These are phyloP conservation scores for Globisporangium paroecandrum DNA, from an alignment of 352 stramenopile genomes.

Conservation along the genomic window DNA sequence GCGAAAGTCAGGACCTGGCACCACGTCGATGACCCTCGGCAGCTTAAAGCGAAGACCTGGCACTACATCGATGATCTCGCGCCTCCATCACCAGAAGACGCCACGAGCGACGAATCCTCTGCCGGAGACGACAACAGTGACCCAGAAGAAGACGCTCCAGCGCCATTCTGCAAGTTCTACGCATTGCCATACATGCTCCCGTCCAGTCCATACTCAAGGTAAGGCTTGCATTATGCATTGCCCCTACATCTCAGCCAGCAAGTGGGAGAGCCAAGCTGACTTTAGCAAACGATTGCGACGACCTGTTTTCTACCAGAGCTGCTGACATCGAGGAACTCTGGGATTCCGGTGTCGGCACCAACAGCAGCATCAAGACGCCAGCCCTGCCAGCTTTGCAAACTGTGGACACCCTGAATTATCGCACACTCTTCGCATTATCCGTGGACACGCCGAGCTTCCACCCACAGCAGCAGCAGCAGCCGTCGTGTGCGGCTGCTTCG, in stretches of 20 bases:
- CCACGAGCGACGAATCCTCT: constrained; percentile 13
- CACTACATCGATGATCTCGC: background rate
- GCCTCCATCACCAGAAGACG: background rate
- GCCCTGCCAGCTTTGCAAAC: background rate
- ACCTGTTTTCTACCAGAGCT: background rate
- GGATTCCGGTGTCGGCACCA: background rate
- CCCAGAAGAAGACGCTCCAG: constrained; percentile 2
- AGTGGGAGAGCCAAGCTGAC: background rate
- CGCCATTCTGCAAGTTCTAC: constrained; percentile 3
- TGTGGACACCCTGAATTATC: constrained; percentile 11
- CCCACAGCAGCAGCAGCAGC: constrained; percentile 12
- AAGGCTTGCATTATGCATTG: background rate
- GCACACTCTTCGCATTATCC: constrained; percentile 33
- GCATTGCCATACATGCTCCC: constrained; percentile 3
- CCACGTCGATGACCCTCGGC: background rate
- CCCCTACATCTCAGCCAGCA: background rate
- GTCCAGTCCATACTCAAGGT: constrained; percentile 4
- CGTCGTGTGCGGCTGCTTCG: background rate
- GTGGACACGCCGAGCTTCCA: constrained; percentile 40
- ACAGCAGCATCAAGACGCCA: background rate
- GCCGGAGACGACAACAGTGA: constrained; percentile 13
- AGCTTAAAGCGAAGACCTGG: background rate
- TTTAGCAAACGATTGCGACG: background rate
- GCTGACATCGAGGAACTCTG: background rate
- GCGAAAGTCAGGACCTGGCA: background rate